Evolutionary conservation across 2,329 filamentous ascomycete genomes (phyloP), one percentile per base, ranked within the genome.

Genomic region (Colletotrichum euphorbiae): DNA sequence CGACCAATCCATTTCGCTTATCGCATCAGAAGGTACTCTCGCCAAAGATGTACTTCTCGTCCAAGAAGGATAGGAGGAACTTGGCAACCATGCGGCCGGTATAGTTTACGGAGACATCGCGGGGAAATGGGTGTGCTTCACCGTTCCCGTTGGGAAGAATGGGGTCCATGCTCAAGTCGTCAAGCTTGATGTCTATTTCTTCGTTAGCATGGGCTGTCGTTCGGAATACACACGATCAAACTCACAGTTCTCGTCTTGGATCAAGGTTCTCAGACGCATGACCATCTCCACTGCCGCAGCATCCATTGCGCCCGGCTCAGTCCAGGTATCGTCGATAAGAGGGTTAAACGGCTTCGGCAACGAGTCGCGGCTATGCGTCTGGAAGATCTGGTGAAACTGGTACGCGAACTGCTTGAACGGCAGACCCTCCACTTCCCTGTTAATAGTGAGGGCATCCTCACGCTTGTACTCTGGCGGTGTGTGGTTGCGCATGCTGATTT

Each of bases 391-490:
- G 75, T 89, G 86, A 74, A 89, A 89, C 75, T 87, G 85, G 70
- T 85, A 87, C 3, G 84, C 84, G 72, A 89, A 87, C 75, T 89
- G 86, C 75, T 83, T 85, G 73, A 89, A 89, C 0, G 86, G 86
- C 78, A 88, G 78, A 71, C 87, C 86, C 73, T 89, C 86, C 52
- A 89, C 80, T 73, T 85, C 83, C 33, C 76, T 75, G 76, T 83
- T 85, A 33, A 84, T 76, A 6, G 77, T 76, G 50, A 86, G 77
- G n/a, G 83, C 85, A 36, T 81, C 79, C 6, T 75, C 76, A 45
- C 83, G 81, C 62, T 77, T 75, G 73, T 79, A 82, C 72, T 74
- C 74, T 6, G 80, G 77, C 28, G 75, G 72, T 24, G 74, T 72
- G n/a, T 75, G 75, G 66, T 79, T 80, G 45, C 80, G 79, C 64